Evolutionary conservation across 306 rosid species (phyloP), one percentile per base, ranked within the genome.

Genomic region (Prunus fruticosa): DNA sequence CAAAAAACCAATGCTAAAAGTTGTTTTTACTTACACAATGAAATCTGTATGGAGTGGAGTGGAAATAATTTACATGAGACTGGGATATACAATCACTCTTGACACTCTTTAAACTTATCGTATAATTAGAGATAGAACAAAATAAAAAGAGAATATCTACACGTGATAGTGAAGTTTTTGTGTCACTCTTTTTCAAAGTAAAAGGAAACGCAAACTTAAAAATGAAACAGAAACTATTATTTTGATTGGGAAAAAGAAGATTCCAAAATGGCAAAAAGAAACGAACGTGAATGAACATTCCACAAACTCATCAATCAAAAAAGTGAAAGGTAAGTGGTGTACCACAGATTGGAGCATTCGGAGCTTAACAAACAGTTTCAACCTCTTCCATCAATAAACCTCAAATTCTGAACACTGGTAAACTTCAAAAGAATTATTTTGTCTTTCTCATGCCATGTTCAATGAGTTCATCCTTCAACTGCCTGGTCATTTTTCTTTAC

Each of bases 231-330:
- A 73, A 79, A 67, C 62, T 64, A 51, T 5, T 49, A 82, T 82
- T 72, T 72, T 66, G 15, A 15, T 74, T 22, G 5, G 78, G 53
- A 69, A 76, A 89, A 88, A 84, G 83, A 79, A 80, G 93, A 90
- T 89, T 87, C 89, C 88, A 64, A 77, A 57, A 73, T 67, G 56
- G 79, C 63, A 71, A 78, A 86, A 80, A 27, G 85, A 62, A 50
- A 32, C 73, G 81, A 84, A 79, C 87, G 88, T 87, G 94, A 84
- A 71, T 80, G 91, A 86, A 85, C 87, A 85, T 77, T 87, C 78
- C 78, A 67, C 80, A 81, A 71, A 71, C 78, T n/a, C 73, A 49
- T 72, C 85, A 81, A 79, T 75, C 51, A 28, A 67, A 45, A 86
- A 87, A 79, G 84, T 45, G 10, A 68, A 46, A 19, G 53, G 50